Evolutionary conservation across 2,329 filamentous ascomycete species (phyloP), one percentile per base, ranked within the genome.

Genomic region (Phaeosphaeriaceae sp.): DNA sequence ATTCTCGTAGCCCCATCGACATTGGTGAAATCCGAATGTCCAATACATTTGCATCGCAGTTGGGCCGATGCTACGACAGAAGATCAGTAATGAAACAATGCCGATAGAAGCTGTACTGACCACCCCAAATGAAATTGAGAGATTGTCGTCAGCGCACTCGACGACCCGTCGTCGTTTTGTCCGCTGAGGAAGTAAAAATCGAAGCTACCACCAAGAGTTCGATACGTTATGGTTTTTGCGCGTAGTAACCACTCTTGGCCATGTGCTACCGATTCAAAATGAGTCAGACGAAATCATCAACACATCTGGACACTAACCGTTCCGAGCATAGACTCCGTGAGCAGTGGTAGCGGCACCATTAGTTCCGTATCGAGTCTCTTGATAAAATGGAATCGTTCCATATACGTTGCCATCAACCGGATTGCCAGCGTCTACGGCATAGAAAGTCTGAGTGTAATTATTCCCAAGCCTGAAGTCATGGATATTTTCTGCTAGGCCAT

Each of bases 21-120:
- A 92, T 73, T 95, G 91, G 62, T 94, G 91, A 70, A 85, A 93
- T 1, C 91, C 91, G 59, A 94, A 86, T 0, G 88, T 88, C 82
- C 86, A 93, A 78, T 62, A 62, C 54, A 53, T 55, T 71, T 92
- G 89, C 86, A 93, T 88, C 0, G 87, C 88, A 1, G 91, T 90
- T 4, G 90, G 79, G 0, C 91, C 90, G 51, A 89, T 81, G 5
- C 25, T 31, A 31, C 25, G 11, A 11, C 11, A 11, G 25, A 5
- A 31, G 11, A 31, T 31, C 25, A 31, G 25, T 11, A 31, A 31
- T 11, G 25, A 11, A 31, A 11, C 25, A 11, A 6, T 31, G 25
- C 11, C 25, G 25, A 31, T 11, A 31, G 25, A 6, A 31, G 25
- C 25, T 6, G 5, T 31, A 31, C 25, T 31, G 11, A 31, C 25